phyloP scores from a whole-genome alignment of 768 basidiomycete genomes.

The Suillus fuscotomentosus region DNA sequence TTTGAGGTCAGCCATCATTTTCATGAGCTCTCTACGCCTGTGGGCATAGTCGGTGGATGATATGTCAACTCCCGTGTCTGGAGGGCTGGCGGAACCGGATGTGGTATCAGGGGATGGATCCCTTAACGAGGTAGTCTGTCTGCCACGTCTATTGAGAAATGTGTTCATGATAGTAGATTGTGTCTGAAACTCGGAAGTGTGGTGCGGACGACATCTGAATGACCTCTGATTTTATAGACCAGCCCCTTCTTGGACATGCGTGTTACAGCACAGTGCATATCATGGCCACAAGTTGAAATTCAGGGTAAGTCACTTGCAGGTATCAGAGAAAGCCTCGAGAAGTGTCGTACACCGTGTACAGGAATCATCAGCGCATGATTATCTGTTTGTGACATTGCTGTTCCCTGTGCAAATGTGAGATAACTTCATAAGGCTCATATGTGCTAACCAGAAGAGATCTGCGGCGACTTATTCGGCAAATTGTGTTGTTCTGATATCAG shows the following conservation, averaged over 20 bases:
- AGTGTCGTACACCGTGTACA: not conserved
- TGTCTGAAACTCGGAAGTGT: not conserved
- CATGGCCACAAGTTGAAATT: too few relatives aligned
- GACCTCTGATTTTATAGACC: not conserved
- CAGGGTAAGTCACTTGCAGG: not conserved
- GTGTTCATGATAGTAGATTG: not conserved
- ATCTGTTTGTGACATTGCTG: not conserved
- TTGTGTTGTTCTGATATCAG: not conserved
- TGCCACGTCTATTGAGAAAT: not conserved
- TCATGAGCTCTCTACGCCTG: conserved; percentile 38
- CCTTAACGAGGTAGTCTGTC: not conserved
- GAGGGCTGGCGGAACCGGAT: not conserved
- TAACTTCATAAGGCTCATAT: not conserved
- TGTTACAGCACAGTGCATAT: not conserved
- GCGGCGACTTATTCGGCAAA: not conserved
- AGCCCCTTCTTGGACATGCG: not conserved
- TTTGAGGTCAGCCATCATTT: conserved; percentile 35
- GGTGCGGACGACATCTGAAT: not conserved
- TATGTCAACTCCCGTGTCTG: conserved; percentile 12
- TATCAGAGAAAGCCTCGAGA: not conserved
- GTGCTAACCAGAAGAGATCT: not conserved
- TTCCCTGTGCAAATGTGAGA: not conserved
- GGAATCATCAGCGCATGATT: not conserved
- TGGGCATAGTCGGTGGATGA: conserved; percentile 39
- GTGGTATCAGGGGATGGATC: not conserved